These are phyloP conservation scores for Phlebopus sp. DNA, from an alignment of 1,284 basidiomycete species.

Conservation along the genomic window DNA sequence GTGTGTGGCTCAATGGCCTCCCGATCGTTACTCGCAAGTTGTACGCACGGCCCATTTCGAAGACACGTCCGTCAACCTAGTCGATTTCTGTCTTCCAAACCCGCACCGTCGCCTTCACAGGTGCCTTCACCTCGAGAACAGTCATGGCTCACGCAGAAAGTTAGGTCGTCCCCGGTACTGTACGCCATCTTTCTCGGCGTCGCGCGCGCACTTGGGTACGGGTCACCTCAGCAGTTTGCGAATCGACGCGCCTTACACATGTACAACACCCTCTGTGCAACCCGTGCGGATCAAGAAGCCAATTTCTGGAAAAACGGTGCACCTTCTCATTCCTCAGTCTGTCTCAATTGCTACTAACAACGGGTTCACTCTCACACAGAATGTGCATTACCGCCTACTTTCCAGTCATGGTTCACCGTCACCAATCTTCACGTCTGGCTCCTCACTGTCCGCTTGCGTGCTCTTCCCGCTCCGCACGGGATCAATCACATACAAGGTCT, in stretches of 20 bases:
- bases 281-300: slow-evolving; percentile 56
- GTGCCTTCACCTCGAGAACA: slow-evolving; percentile 12
- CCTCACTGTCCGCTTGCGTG: slow-evolving; percentile 83
- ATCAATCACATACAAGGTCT: slow-evolving; percentile 74
- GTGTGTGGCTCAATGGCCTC: slow-evolving; percentile 17
- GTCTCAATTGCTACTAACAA: slow-evolving; percentile 3
- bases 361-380: slow-evolving; percentile 35
- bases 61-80: slow-evolving; percentile 8
- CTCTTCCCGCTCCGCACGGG: slow-evolving; percentile 70
- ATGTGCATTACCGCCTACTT: slow-evolving; percentile 87
- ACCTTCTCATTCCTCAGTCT: not conserved
- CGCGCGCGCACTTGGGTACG: slow-evolving; percentile 57
- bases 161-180: slow-evolving; percentile 51
- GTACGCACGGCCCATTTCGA: slow-evolving; percentile 5
- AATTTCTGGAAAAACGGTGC: slow-evolving; percentile 68
- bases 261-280: slow-evolving; percentile 58
- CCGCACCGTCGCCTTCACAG: slow-evolving; percentile 7
- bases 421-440: slow-evolving; percentile 94
- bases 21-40: slow-evolving; percentile 14
- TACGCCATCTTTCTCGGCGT: slow-evolving; percentile 50
- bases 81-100: slow-evolving; percentile 16
- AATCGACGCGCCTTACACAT: slow-evolving; percentile 54
- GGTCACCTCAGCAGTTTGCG: slow-evolving; percentile 58
- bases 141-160: slow-evolving; percentile 58
- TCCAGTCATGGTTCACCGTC: slow-evolving; percentile 97